phyloP scores from a whole-genome alignment of 1,284 basidiomycete genomes.

The Spongispora temasekensis region DNA sequence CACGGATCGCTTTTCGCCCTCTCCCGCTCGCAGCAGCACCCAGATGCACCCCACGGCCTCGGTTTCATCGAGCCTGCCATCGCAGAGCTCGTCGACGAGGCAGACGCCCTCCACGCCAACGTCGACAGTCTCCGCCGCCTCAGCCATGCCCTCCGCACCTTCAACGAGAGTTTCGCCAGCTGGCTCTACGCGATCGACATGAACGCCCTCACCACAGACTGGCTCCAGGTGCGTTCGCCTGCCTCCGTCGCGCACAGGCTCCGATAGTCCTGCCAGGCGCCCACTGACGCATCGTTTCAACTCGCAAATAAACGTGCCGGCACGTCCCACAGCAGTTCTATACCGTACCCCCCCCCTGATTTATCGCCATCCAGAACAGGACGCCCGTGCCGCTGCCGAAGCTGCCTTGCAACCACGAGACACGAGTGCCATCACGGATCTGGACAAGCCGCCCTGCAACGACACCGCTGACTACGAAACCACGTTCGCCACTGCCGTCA shows the following conservation, averaged over 20 bases:
- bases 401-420: conserved; percentile 23
- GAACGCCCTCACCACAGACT: conserved; percentile 92
- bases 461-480: conserved; percentile 38
- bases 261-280: conserved; percentile 46
- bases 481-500: conserved; percentile 32
- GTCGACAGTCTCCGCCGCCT: conserved; percentile 71
- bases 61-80: conserved; percentile 86
- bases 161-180: conserved; percentile 93
- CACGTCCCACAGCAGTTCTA: background rate
- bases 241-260: background rate
- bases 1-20: conserved; percentile 88
- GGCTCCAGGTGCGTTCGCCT: conserved; percentile 69
- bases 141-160: conserved; percentile 76
- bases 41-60: conserved; percentile 79
- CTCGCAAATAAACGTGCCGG: conserved; percentile 52
- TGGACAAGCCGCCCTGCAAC: conserved; percentile 47
- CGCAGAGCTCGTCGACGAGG: conserved; percentile 86
- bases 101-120: conserved; percentile 76
- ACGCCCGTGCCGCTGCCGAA: conserved; percentile 44
- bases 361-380: conserved; percentile 40
- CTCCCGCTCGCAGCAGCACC: conserved; percentile 69
- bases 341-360: background rate
- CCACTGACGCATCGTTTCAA: conserved; percentile 61
- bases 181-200: conserved; percentile 92
- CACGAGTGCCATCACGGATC: conserved; percentile 18